phyloP scores from a whole-genome alignment of 1,284 basidiomycete species.

The Xerocomus cyaneibrunnescens region DNA sequence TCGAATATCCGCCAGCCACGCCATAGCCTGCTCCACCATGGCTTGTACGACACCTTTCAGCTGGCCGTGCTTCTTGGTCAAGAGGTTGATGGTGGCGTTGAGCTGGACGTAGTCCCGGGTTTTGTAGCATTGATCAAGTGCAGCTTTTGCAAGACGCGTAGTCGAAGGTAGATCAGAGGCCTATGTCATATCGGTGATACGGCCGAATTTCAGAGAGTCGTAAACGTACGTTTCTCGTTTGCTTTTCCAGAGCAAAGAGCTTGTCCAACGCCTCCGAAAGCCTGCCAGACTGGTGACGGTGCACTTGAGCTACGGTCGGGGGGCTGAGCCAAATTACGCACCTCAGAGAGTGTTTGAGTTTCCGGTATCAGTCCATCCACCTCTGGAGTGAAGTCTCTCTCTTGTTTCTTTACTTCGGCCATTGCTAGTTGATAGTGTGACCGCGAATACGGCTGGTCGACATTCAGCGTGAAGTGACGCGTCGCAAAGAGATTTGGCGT shows the following conservation, averaged over 20 bases:
- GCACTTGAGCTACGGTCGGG: constrained; percentile 2
- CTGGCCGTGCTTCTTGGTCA: constrained; percentile 98
- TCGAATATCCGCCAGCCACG: constrained; percentile 76
- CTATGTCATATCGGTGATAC: constrained; percentile 42
- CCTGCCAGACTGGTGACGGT: constrained; percentile 60
- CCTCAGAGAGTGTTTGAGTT: constrained; percentile 55
- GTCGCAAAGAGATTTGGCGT: constrained; percentile 49
- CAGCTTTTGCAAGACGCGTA: constrained; percentile 77
- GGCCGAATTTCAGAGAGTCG: background rate
- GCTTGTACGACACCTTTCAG: constrained; percentile 88
- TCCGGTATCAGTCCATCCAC: constrained; percentile 64
- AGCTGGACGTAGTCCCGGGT: constrained; percentile 68
- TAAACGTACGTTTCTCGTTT: constrained; percentile 84
- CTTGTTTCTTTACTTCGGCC: constrained; percentile 78
- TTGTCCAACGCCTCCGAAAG: constrained; percentile 88
- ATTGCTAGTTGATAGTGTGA: constrained; percentile 47
- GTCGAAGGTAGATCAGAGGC: constrained; percentile 93
- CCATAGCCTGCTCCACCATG: constrained; percentile 86
- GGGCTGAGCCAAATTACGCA: constrained; percentile 24
- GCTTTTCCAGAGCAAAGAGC: constrained; percentile 90
- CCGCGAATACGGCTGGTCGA: constrained; percentile 38
- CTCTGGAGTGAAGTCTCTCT: constrained; percentile 72
- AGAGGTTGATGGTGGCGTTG: constrained; percentile 68
- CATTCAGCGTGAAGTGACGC: constrained; percentile 59
- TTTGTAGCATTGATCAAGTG: constrained; percentile 72